Evolutionary conservation across 108 stramenopile species (phyloP).

Genomic region (Stephanodiscus triporus): DNA sequence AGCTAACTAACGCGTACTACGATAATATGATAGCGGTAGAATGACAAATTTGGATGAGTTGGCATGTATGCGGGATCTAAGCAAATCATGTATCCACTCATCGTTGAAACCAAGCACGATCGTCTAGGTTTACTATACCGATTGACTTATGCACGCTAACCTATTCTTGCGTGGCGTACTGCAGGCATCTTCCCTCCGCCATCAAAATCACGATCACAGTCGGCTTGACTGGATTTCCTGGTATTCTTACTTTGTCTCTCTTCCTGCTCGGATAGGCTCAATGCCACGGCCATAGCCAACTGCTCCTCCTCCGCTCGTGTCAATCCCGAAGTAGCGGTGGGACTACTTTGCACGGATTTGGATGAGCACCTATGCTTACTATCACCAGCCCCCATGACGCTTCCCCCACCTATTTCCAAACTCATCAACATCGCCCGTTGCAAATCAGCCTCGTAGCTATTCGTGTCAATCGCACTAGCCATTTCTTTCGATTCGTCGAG

Average conservation of each 20-base stretch:
- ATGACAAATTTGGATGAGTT: too few species aligned
- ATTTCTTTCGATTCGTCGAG: conserved; percentile 43
- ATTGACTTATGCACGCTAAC: too few species aligned
- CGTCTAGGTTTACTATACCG: too few species aligned
- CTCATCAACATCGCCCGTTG: conserved; percentile 49
- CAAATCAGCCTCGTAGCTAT: conserved; percentile 40
- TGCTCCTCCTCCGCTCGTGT: conserved; percentile 51
- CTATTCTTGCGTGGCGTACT: background rate
- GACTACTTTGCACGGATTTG: background rate
- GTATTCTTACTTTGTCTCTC: background rate
- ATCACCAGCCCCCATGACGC: conserved; percentile 43
- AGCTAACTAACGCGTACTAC: too few species aligned
- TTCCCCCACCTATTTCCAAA: conserved; percentile 40
- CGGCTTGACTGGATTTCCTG: background rate
- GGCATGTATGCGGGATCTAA: too few species aligned
- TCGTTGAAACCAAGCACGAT: too few species aligned
- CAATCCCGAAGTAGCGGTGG: background rate
- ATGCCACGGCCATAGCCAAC: conserved; percentile 54
- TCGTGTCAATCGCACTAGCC: conserved; percentile 7
- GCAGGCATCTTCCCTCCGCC: conserved; percentile 10
- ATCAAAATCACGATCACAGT: conserved; percentile 3
- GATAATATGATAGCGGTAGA: too few species aligned
- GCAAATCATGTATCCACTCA: too few species aligned
- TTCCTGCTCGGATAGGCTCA: conserved; percentile 54
- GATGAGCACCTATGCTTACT: background rate